Conservation (phyloP, 805 yeast species). For the Saccharomycopsis vini region DNA sequence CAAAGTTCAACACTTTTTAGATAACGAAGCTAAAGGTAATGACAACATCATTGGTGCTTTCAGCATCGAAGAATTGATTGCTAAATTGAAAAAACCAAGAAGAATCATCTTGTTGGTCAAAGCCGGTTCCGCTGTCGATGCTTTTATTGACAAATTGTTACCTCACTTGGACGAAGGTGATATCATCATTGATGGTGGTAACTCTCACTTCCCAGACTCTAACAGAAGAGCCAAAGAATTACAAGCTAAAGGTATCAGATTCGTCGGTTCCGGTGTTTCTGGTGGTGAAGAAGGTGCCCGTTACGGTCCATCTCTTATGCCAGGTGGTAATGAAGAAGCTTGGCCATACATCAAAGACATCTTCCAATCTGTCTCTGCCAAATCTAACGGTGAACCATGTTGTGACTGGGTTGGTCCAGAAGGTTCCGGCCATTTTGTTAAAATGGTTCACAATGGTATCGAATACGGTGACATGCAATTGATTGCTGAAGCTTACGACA, state of each 20-base stretch:
- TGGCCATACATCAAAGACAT: constrained; percentile 98
- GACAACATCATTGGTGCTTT: constrained; percentile 84
- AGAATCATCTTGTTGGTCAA: constrained; percentile 88
- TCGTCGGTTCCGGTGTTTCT: constrained; percentile 98
- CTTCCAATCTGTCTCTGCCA: constrained; percentile 93
- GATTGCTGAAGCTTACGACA: constrained; percentile 95
- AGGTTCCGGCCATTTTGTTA: constrained; percentile 97
- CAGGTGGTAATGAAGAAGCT: constrained; percentile 97
- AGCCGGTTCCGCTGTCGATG: constrained; percentile 94
- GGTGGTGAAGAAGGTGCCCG: constrained; percentile 99
- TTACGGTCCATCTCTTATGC: constrained; percentile 98
- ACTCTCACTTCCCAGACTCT: constrained; percentile 98
- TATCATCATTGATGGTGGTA: constrained; percentile 99
- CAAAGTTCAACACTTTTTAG: constrained; percentile 91
- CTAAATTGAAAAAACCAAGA: constrained; percentile 94
- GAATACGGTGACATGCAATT: constrained; percentile 99
- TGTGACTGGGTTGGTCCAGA: constrained; percentile 99
- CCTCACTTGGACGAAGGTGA: constrained; percentile 94
- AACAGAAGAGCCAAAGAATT: constrained; percentile 93
- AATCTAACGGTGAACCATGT: constrained; percentile 97
- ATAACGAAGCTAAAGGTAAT: constrained; percentile 94
- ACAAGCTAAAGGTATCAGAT: constrained; percentile 75
- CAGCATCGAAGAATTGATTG: constrained; percentile 79
- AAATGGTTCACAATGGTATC: constrained; percentile 99
- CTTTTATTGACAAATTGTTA: constrained; percentile 75